These are phyloP conservation scores for Cladophialophora chaetospira DNA, from an alignment of 2,329 filamentous ascomycete species.

Conservation along the genomic window DNA sequence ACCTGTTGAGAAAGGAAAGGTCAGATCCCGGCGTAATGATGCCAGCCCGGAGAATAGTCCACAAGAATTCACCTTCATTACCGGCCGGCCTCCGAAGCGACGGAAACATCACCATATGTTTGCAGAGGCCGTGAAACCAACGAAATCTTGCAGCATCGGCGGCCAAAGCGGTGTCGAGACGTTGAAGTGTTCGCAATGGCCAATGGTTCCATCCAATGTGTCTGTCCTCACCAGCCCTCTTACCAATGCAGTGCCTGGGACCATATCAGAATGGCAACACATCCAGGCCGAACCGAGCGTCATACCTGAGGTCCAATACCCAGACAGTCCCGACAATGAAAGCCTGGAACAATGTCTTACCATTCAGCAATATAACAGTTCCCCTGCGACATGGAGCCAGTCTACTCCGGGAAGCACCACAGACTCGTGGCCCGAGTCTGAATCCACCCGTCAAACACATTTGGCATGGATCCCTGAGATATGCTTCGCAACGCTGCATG, in stretches of 20 bases:
- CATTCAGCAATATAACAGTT: conserved; percentile 9
- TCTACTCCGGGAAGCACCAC: neutral
- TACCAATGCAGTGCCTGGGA: no score
- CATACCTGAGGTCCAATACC: neutral
- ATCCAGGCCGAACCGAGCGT: neutral
- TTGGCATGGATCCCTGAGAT: conserved; percentile 6
- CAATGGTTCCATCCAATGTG: neutral
- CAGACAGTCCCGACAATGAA: conserved; percentile 6
- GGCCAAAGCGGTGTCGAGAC: neutral
- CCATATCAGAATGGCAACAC: no score
- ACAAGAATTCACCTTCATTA: conserved; percentile 13
- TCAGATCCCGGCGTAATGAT: neutral
- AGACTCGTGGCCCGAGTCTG: neutral
- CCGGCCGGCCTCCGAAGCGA: conserved; percentile 12
- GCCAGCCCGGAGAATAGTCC: neutral
- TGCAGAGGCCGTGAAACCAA: neutral
- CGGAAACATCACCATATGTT: neutral
- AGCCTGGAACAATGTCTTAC: conserved; percentile 21
- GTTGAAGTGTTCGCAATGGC: neutral
- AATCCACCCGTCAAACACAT: neutral
- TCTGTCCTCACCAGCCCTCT: no score
- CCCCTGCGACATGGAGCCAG: neutral
- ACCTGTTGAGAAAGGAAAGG: neutral
- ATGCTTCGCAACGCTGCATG: conserved; percentile 11
- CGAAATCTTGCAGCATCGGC: neutral